A percentile compares a stretch with the other conserved stretches of the same genome.
These are phyloP conservation scores for Jasminum sambac DNA, from an alignment of 257 asterid species.

Conservation along the genomic window DNA sequence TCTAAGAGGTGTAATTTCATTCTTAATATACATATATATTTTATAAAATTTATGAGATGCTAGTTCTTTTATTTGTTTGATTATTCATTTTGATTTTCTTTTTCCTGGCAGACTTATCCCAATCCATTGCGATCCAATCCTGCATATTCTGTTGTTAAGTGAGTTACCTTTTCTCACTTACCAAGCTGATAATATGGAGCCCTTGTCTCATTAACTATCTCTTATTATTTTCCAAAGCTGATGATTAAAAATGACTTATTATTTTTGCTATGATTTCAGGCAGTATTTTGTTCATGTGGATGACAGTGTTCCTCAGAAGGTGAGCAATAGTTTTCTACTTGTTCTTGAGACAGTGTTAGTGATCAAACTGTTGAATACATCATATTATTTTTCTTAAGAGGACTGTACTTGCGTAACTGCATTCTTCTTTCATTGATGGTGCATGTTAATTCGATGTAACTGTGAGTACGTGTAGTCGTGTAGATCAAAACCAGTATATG, in stretches of 20 bases:
- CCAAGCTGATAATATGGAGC: neutral
- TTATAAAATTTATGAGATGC: neutral
- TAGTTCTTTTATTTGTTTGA: neutral
- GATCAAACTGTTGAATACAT: neutral
- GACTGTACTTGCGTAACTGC: neutral
- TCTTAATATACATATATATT: neutral
- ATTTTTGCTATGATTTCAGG: constrained; percentile 36
- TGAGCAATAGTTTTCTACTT: constrained; percentile 23
- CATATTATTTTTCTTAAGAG: neutral
- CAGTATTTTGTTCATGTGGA: constrained; percentile 55
- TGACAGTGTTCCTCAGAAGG: constrained; percentile 60
- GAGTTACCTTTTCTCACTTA: constrained; percentile 24
- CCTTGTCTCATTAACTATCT: constrained; percentile 10
- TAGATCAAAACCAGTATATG: neutral
- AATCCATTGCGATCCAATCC: constrained; percentile 52
- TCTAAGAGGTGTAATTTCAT: neutral
- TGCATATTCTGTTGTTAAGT: constrained; percentile 62
- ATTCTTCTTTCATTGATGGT: neutral
- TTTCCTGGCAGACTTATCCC: constrained; percentile 47
- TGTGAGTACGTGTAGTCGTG: neutral
- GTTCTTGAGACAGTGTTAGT: constrained; percentile 12
- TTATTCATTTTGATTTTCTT: neutral
- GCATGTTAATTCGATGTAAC: neutral
- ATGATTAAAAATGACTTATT: constrained; percentile 4
- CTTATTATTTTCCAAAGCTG: constrained; percentile 8